Conservation (phyloP, 306 rosid genomes). For the Abrus pulchellus region DNA sequence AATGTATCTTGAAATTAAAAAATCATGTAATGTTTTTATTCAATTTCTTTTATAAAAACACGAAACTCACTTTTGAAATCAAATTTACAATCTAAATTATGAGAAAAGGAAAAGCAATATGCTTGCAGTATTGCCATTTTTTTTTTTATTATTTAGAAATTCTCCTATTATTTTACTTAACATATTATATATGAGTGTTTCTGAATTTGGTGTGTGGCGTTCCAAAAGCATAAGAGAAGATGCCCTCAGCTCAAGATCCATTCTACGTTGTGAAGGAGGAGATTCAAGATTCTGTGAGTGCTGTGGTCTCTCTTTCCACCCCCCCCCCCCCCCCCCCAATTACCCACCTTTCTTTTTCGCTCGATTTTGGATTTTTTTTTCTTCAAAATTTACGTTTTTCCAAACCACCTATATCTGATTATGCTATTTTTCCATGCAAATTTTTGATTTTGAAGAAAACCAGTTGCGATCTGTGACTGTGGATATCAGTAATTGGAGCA, state of each 20-base stretch:
- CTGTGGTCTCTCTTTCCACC: neutral
- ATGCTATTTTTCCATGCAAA: conserved; percentile 1
- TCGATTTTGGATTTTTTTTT: neutral
- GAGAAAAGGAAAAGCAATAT: too few relatives aligned
- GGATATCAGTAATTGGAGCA: conserved; percentile 1
- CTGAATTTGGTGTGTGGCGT: neutral
- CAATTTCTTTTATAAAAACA: neutral
- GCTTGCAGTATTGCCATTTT: too few relatives aligned
- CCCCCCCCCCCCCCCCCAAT: conserved; percentile 15
- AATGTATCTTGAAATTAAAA: neutral
- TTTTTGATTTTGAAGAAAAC: conserved; percentile 34
- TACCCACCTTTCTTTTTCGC: neutral
- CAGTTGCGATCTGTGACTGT: conserved; percentile 37
- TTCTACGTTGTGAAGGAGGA: conserved; percentile 97
- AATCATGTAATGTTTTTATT: neutral
- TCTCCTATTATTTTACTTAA: neutral
- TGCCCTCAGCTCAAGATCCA: conserved; percentile 99
- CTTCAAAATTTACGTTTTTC: neutral
- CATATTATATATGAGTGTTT: neutral
- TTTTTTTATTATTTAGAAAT: neutral
- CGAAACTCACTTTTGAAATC: neutral
- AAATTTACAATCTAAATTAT: neutral
- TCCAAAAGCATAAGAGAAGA: conserved; percentile 38
- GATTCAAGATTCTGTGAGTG: conserved; percentile 94
- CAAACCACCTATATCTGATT: conserved; percentile 5